Percentiles rank a stretch among this genome's conserved stretches.
Conservation (phyloP, 2,329 filamentous ascomycete species). For the Aspergillus pseudotamarii region DNA sequence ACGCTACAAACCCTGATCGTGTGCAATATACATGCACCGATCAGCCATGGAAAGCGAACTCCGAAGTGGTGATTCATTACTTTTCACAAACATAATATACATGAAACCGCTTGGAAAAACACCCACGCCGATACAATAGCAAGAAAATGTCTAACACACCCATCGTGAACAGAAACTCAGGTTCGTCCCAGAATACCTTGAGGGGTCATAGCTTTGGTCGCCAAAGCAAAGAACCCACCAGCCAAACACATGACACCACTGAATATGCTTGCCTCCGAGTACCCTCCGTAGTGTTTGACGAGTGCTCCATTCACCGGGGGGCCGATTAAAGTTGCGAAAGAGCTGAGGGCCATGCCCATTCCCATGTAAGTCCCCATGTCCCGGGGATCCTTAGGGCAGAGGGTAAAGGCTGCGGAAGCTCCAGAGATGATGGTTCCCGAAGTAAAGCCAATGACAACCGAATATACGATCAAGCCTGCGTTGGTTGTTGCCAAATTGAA, state of each 20-base stretch:
- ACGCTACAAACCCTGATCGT: background rate
- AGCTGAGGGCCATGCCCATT: slow-evolving; percentile 34
- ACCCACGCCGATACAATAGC: no score
- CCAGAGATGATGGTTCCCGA: slow-evolving; percentile 44
- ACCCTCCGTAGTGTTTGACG: slow-evolving; percentile 46
- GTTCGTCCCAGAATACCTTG: slow-evolving; percentile 40
- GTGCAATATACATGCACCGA: background rate
- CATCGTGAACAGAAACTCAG: background rate
- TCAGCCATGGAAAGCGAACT: background rate
- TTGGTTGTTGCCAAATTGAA: slow-evolving; percentile 30
- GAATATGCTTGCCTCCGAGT: slow-evolving; percentile 40
- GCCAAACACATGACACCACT: slow-evolving; percentile 31
- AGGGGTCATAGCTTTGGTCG: slow-evolving; percentile 37
- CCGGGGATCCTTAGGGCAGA: slow-evolving; percentile 31
- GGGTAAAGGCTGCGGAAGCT: slow-evolving; percentile 39
- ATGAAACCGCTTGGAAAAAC: background rate
- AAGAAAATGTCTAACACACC: no score
- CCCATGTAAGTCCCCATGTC: slow-evolving; percentile 46
- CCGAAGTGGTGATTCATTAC: background rate
- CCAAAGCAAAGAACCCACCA: slow-evolving; percentile 33
- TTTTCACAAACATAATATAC: background rate
- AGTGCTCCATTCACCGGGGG: slow-evolving; percentile 52
- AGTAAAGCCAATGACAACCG: slow-evolving; percentile 44
- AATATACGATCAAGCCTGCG: slow-evolving; percentile 33
- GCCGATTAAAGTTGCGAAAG: slow-evolving; percentile 52